Evolutionary conservation across 202 grass and related monocot genomes (phyloP).

Genomic region (Hordeum pubiflorum): DNA sequence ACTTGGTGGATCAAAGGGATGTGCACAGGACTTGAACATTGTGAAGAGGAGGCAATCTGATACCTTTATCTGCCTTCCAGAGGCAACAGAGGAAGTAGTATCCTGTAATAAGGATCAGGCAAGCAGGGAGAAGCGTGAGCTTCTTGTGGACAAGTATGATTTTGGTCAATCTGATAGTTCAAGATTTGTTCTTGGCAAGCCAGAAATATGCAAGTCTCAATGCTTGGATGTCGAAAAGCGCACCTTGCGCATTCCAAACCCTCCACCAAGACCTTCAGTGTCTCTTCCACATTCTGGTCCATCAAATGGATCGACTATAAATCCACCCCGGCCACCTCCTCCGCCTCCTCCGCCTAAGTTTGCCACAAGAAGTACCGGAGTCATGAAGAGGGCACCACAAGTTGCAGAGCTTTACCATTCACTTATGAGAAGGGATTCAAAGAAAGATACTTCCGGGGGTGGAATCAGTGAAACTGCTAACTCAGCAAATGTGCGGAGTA

Average conservation of each 20-base stretch:
- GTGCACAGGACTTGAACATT: conserved; percentile 39
- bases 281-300: conserved; percentile 40
- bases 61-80: conserved; percentile 70
- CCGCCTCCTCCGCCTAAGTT: conserved; percentile 76
- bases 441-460: conserved; percentile 70
- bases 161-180: conserved; percentile 60
- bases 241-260: conserved; percentile 75
- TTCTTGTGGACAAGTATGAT: conserved; percentile 64
- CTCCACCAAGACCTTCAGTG: conserved; percentile 83
- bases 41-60: conserved; percentile 90
- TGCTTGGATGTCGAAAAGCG: conserved; percentile 74
- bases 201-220: conserved; percentile 54
- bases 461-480: conserved; percentile 67
- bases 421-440: conserved; percentile 93
- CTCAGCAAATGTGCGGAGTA: conserved; percentile 71
- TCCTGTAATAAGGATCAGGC: conserved; percentile 32
- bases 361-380: conserved; percentile 51
- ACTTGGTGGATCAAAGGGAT: conserved; percentile 68
- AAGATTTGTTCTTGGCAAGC: conserved; percentile 57
- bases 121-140: conserved; percentile 45
- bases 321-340: conserved; percentile 61
- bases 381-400: conserved; percentile 93
- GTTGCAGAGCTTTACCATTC: conserved; percentile 98
- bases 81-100: conserved; percentile 42
- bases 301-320: conserved; percentile 32